Evolutionary conservation across 2,329 filamentous ascomycete species (phyloP), one percentile per base, ranked within the genome.

Genomic region (Torrubiellomyces zombiae): DNA sequence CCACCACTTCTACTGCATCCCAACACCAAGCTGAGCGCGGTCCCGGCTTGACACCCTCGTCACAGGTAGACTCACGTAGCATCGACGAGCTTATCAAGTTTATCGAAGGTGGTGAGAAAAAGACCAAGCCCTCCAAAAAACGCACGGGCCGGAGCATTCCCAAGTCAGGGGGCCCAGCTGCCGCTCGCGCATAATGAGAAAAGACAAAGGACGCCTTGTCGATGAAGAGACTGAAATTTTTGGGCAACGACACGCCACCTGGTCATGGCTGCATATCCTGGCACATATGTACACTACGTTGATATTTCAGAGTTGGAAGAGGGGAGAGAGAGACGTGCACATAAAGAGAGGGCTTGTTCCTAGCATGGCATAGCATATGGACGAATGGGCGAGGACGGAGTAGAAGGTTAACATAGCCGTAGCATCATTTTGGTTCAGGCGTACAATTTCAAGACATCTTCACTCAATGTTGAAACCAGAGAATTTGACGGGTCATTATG

Each of bases 61-160:
- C 48, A 5, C 43, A 49, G 26, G 56, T 83, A 23, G 81, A 91
- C 46, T 70, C 75, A 28, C 67, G 83, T 39, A 93, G 74, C 54
- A 83, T 98, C 34, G 85, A 95, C 39, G 86, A 98, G 49, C 58
- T 98, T 20, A 63, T 98, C 46, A 81, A 78, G 51, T 95, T 86
- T 52, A 95, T 98, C 38, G 89, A 95, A 51, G 86, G 85, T 21
- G 59, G 51, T 10, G 65, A 71, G 27, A 54, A 59, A 32, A 58
- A 62, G 41, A 55, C 56, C 34, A 58, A 52, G 32, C 52, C 51
- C 28, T 49, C 53, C n/a, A 74, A 73, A 53, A 70, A 71, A 48
- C 57, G 60, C 24, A 45, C 59, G 19, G 51, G 55, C 26, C 57
- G 61, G 15, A 57, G 55, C 34, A 69, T 67, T 34, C 66, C 65